Evolutionary conservation across 2,329 filamentous ascomycete genomes (phyloP), one percentile per base, ranked within the genome.

Genomic region (Purpureocillium takamizusanense): DNA sequence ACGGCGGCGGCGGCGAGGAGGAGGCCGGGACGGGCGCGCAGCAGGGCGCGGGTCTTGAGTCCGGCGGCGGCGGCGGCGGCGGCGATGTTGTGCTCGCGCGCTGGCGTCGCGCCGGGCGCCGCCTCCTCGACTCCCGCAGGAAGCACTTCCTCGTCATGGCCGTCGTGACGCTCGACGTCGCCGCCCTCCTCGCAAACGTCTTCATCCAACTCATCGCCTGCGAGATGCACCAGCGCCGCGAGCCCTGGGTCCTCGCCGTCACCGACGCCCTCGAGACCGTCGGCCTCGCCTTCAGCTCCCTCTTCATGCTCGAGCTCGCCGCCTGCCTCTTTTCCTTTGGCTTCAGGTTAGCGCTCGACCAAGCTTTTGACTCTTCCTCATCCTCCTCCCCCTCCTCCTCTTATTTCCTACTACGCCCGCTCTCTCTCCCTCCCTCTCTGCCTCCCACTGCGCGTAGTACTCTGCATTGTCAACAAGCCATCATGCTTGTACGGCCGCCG

Each of bases 221-320:
- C 53, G 67, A 72, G 46, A 59, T 61, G 46, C 56, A 62, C 33
- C 52, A 56, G 29, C 43, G 56, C 25, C 47, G 62, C 35, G 60
- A 65, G 47, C 45, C 53, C 1, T 72, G 69, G 67, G 66, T 70
- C 6, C 44, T 48, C 8, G 42, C 48, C 2, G 52, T 65, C 27
- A 54, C 56, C 13, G 45, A 53, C n/a, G 48, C 53, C 0, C 58
- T 84, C 31, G 68, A 68, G 11, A 60, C 67, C 3, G 57, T 72
- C 27, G 72, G 76, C 6, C 56, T 83, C 33, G 61, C 74, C 2
- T 77, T 84, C 51, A 81, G 75, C 39, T 74, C 68, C 46, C 50
- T 83, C 21, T 86, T 86, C 53, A 66, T 85, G 63, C 48, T 69
- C 1, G 82, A 86, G 57, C 56, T 85, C 54, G 39, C 70, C 9